phyloP scores from a whole-genome alignment of 768 basidiomycete genomes.

The Mycena haematopus region DNA sequence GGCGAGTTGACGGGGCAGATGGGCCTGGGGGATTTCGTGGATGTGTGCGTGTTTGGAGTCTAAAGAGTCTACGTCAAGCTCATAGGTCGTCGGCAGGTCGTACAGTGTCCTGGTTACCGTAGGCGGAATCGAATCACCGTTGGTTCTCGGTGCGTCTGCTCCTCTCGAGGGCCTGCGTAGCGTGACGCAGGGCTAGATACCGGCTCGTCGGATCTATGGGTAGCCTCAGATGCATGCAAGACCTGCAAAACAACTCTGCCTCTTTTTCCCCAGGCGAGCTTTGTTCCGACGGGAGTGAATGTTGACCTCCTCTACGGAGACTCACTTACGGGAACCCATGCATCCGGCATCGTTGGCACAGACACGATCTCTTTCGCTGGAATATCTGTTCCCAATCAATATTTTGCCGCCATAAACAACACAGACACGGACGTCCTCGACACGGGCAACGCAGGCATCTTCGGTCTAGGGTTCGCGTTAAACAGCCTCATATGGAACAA shows the following conservation, averaged over 20 bases:
- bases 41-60: constrained; percentile 54
- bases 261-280: constrained; percentile 57
- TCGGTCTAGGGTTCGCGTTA: constrained; percentile 68
- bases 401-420: constrained; percentile 68
- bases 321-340: constrained; percentile 72
- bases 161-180: not conserved
- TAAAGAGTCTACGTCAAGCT: not conserved
- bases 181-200: constrained; percentile 54
- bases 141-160: constrained; percentile 61
- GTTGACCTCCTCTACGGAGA: constrained; percentile 71
- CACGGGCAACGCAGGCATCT: constrained; percentile 67
- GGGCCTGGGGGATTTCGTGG: constrained; percentile 65
- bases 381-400: constrained; percentile 55
- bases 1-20: constrained; percentile 44
- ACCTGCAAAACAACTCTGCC: constrained; percentile 47
- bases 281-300: constrained; percentile 54
- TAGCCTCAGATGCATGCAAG: constrained; percentile 63
- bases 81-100: constrained; percentile 45
- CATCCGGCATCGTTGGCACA: constrained; percentile 65
- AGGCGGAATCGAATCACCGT: constrained; percentile 56
- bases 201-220: constrained; percentile 82
- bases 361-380: constrained; percentile 64
- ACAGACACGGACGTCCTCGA: constrained; percentile 70
- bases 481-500: constrained; percentile 55
- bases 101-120: constrained; percentile 69